Evolutionary conservation across 139 green algal species (phyloP).

Genomic region (Volvox africanus): DNA sequence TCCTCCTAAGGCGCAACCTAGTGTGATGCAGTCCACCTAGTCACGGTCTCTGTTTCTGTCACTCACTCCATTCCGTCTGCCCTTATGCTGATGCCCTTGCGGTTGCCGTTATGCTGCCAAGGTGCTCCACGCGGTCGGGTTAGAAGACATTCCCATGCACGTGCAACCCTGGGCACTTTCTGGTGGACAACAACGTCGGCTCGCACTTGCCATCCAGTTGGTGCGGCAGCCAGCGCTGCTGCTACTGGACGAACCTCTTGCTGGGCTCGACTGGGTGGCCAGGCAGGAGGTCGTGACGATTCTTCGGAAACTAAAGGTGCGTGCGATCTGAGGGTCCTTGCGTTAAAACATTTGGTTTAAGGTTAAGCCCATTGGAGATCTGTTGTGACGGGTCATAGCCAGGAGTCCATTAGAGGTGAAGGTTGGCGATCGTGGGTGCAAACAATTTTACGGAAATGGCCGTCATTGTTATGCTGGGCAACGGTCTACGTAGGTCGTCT

Average conservation of each 20-base stretch:
- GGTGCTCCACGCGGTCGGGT: conserved; percentile 80
- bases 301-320: conserved; percentile 44
- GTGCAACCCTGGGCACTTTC: conserved; percentile 76
- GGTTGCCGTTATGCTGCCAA: background rate
- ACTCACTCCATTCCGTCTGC: no score
- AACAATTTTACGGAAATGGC: no score
- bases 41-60: no score
- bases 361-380: no score
- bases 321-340: background rate
- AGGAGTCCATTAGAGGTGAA: no score
- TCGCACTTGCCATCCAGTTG: conserved; percentile 93
- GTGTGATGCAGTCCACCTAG: no score
- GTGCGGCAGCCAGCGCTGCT: conserved; percentile 78
- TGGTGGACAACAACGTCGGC: conserved; percentile 91
- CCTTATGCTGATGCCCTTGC: no score
- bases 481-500: no score
- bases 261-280: conserved; percentile 85
- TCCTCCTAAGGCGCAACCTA: no score
- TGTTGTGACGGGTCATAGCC: no score
- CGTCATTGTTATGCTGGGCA: no score
- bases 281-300: conserved; percentile 63
- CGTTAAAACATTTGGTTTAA: background rate
- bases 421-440: no score
- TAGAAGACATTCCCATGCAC: conserved; percentile 76
- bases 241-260: conserved; percentile 94